Percentiles rank a stretch among this genome's conserved stretches.
These are phyloP conservation scores for Claviceps fusiformis DNA, from an alignment of 2,329 filamentous ascomycete genomes.

Conservation along the genomic window DNA sequence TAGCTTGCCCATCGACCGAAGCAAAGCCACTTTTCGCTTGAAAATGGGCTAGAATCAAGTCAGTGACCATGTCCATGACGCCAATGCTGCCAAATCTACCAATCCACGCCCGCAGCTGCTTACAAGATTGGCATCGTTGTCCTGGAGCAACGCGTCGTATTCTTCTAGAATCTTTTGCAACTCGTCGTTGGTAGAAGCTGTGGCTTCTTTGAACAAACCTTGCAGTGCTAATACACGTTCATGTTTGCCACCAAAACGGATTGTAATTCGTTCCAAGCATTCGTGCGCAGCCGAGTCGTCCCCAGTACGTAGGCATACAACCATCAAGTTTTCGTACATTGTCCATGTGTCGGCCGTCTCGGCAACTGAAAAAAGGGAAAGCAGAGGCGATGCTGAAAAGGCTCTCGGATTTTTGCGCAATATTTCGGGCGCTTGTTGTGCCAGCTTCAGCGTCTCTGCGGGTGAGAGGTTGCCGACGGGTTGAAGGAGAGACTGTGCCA, in stretches of 20 bases:
- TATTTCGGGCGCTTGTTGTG: conserved; percentile 46
- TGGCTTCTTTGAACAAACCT: conserved; percentile 75
- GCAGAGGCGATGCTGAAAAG: conserved; percentile 39
- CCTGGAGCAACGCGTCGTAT: conserved; percentile 62
- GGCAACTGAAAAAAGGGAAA: conserved; percentile 37
- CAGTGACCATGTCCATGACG: conserved; percentile 6
- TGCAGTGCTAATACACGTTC: conserved; percentile 74
- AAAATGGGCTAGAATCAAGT: conserved; percentile 52
- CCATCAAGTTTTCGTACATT: conserved; percentile 73
- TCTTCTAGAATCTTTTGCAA: conserved; percentile 58
- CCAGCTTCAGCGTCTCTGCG: conserved; percentile 39
- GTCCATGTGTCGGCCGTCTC: conserved; percentile 76
- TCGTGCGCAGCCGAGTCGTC: conserved; percentile 66
- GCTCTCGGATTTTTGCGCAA: conserved; percentile 39
- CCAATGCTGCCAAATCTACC: no score
- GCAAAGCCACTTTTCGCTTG: conserved; percentile 70
- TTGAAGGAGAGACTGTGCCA: conserved; percentile 40
- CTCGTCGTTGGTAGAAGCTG: conserved; percentile 50
- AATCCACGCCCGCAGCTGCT: conserved; percentile 15
- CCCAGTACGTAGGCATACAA: conserved; percentile 71
- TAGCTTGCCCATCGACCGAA: conserved; percentile 57
- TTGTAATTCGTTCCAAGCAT: conserved; percentile 61
- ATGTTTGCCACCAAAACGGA: conserved; percentile 72
- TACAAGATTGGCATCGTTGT: conserved; percentile 70
- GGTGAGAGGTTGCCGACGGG: conserved; percentile 44